phyloP scores from a whole-genome alignment of 345 rosid genomes.

The Gossypium arboreum region DNA sequence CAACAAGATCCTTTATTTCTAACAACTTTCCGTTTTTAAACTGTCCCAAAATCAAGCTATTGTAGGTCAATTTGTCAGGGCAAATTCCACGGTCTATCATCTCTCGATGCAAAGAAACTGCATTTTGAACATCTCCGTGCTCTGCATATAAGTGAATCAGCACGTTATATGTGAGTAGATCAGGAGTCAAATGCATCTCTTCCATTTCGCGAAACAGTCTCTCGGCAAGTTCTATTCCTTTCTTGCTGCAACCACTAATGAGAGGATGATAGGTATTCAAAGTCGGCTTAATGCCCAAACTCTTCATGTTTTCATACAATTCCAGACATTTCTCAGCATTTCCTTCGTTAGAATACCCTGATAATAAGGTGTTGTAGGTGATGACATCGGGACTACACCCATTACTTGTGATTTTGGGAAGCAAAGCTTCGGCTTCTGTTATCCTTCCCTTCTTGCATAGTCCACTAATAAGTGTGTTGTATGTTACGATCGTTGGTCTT shows the following conservation, averaged over 20 bases:
- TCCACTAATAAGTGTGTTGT: conserved; percentile 66
- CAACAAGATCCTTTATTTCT: conserved; percentile 39
- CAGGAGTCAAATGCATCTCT: conserved; percentile 48
- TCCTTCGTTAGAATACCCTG: conserved; percentile 55
- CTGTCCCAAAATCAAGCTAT: conserved; percentile 59
- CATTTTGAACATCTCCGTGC: conserved; percentile 44
- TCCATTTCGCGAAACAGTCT: conserved; percentile 52
- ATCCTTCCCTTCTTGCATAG: conserved; percentile 53
- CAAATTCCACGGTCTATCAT: conserved; percentile 50
- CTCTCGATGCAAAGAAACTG: conserved; percentile 37
- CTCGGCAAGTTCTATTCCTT: conserved; percentile 43
- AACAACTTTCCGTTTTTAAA: conserved; percentile 42
- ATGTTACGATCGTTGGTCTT: conserved; percentile 59
- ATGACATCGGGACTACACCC: conserved; percentile 61
- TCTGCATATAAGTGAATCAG: conserved; percentile 50
- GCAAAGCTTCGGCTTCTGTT: conserved; percentile 60
- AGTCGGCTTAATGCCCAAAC: conserved; percentile 49
- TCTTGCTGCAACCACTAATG: conserved; percentile 45
- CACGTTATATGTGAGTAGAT: conserved; percentile 46
- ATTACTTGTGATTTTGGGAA: conserved; percentile 40
- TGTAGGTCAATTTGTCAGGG: conserved; percentile 58
- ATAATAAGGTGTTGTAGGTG: conserved; percentile 68
- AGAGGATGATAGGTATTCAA: conserved; percentile 57
- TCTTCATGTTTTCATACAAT: conserved; percentile 63
- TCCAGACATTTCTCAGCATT: conserved; percentile 49